These are phyloP conservation scores for Penicillium riverlandense DNA, from an alignment of 495 filamentous ascomycete species.

Conservation along the genomic window DNA sequence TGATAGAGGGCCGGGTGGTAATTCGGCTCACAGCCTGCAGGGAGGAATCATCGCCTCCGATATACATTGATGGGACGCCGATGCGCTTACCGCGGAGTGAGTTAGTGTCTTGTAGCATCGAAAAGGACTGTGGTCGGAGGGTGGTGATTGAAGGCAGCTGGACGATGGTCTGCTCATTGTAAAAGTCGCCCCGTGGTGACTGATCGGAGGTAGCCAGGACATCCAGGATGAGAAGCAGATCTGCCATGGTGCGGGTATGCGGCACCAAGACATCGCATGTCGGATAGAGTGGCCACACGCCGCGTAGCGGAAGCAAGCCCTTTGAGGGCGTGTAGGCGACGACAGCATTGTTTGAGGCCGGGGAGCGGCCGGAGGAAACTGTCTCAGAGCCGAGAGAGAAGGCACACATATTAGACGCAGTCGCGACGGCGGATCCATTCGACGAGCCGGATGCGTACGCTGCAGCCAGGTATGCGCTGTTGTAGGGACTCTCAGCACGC, in stretches of 20 bases:
- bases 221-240: constrained; percentile 25
- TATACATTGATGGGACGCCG: constrained; percentile 29
- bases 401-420: constrained; percentile 25
- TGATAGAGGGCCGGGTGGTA: constrained; percentile 17
- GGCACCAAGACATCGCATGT: constrained; percentile 32
- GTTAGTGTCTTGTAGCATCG: constrained; percentile 6
- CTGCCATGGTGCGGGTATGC: constrained; percentile 25
- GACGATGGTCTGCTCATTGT: constrained; percentile 23
- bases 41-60: constrained; percentile 17
- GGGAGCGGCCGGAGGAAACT: constrained; percentile 31
- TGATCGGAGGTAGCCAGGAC: constrained; percentile 21
- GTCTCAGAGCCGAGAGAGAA: constrained; percentile 32
- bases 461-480: constrained; percentile 21
- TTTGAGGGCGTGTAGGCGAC: constrained; percentile 32
- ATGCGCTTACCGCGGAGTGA: constrained; percentile 22
- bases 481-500: constrained; percentile 30
- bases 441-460: constrained; percentile 32
- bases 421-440: constrained; percentile 33
- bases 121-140: constrained; percentile 20
- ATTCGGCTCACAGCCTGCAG: constrained; percentile 13
- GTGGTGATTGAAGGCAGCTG: constrained; percentile 15
- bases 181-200: constrained; percentile 24
- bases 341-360: constrained; percentile 30
- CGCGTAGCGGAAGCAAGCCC: constrained; percentile 26
- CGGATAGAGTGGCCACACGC: constrained; percentile 29